A percentile compares a stretch with the other conserved stretches of the same genome.
phyloP scores from a whole-genome alignment of 2,329 filamentous ascomycete genomes.

The Aspergillus sp. region DNA sequence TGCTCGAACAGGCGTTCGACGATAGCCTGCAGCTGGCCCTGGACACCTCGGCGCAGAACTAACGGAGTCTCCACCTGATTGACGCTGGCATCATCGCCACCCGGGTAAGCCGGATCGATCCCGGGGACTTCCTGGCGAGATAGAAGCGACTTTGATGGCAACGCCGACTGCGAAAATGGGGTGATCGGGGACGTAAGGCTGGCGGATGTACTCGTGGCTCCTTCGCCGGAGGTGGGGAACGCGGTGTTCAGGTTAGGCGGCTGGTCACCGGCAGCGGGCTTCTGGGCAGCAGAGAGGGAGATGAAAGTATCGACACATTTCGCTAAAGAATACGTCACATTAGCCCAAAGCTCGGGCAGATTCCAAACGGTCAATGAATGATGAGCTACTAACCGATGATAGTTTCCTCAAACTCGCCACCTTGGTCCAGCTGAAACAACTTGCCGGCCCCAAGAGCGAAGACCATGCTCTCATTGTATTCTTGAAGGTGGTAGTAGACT shows the following conservation, averaged over 20 bases:
- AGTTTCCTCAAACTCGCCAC: slow-evolving; percentile 96
- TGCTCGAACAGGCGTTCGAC: slow-evolving; percentile 89
- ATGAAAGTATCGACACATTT: slow-evolving; percentile 99
- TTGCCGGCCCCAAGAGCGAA: slow-evolving; percentile 94
- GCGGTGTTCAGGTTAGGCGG: slow-evolving; percentile 74
- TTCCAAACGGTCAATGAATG: neutral
- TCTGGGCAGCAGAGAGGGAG: slow-evolving; percentile 65
- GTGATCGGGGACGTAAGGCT: slow-evolving; percentile 82
- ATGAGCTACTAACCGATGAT: slow-evolving; percentile 68
- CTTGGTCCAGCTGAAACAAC: slow-evolving; percentile 86
- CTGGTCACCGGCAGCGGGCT: slow-evolving; percentile 49
- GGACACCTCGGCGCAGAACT: slow-evolving; percentile 70
- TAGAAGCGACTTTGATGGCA: slow-evolving; percentile 93
- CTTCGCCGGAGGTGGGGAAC: slow-evolving; percentile 67
- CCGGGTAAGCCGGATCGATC: slow-evolving; percentile 57
- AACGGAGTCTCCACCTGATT: slow-evolving; percentile 59
- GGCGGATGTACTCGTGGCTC: slow-evolving; percentile 64
- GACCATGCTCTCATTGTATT: slow-evolving; percentile 99
- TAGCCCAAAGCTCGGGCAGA: slow-evolving; percentile 5
- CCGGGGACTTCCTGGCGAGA: slow-evolving; percentile 70
- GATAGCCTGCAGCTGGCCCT: slow-evolving; percentile 75
- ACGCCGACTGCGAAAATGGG: slow-evolving; percentile 88
- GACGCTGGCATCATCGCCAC: slow-evolving; percentile 56
- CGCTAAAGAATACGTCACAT: slow-evolving; percentile 44
- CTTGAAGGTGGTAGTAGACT: slow-evolving; percentile 98